These are phyloP conservation scores for Cyberlindnera misumaiensis DNA, from an alignment of 805 yeast species.

Conservation along the genomic window DNA sequence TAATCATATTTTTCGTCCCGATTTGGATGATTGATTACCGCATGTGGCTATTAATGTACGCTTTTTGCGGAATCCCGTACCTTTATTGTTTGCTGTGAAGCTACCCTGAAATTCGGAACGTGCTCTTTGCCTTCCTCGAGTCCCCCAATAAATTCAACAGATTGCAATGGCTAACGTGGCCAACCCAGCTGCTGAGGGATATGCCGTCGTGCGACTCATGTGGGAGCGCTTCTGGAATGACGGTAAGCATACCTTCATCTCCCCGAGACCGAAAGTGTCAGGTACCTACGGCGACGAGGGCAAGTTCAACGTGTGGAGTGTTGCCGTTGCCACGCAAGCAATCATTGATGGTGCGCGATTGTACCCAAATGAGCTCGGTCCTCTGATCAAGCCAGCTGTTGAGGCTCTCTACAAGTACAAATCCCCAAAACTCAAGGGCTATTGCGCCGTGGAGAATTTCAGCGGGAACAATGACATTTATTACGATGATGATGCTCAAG, in stretches of 20 bases:
- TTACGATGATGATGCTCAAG: conserved; percentile 73
- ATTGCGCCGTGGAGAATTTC: conserved; percentile 56
- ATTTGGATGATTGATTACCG: no score
- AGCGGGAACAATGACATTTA: conserved; percentile 58
- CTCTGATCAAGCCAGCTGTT: conserved; percentile 47
- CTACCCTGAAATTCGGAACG: no score
- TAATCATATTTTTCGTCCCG: no score
- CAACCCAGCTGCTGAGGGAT: conserved; percentile 23
- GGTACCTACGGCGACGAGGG: conserved; percentile 47
- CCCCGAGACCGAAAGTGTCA: conserved; percentile 23
- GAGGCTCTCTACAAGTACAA: conserved; percentile 44
- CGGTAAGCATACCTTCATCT: conserved; percentile 16
- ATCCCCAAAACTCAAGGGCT: conserved; percentile 45
- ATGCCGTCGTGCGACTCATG: conserved; percentile 13
- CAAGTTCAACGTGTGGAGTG: conserved; percentile 61
- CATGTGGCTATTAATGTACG: no score
- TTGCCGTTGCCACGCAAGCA: conserved; percentile 59
- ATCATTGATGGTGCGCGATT: conserved; percentile 53
- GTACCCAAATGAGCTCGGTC: conserved; percentile 44
- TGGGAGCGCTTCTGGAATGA: conserved; percentile 23
- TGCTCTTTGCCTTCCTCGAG: no score
- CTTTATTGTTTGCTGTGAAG: no score
- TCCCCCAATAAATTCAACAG: no score
- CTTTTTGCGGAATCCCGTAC: no score
- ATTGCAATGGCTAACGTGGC: no score